Evolutionary conservation across 805 yeast species (phyloP).

Genomic region (Metschnikowia rubicola): DNA sequence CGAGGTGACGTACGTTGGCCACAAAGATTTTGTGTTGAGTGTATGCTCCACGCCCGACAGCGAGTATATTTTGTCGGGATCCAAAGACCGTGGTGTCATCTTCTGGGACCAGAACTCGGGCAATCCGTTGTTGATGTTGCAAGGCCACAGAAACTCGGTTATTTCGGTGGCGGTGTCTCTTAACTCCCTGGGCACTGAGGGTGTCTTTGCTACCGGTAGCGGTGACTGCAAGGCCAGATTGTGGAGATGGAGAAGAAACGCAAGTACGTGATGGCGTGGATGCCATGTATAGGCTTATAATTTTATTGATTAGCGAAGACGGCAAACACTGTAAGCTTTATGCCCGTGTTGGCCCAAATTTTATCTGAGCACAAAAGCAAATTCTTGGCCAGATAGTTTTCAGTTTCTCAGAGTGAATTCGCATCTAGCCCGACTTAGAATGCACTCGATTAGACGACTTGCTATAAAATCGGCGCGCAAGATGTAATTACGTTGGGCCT

Average conservation of each 20-base stretch:
- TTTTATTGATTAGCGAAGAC: no score
- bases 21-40: slow-evolving; percentile 90
- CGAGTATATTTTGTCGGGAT: slow-evolving; percentile 87
- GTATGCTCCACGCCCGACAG: slow-evolving; percentile 94
- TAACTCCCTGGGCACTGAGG: slow-evolving; percentile 65
- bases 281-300: no score
- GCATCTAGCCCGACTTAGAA: neutral
- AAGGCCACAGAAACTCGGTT: slow-evolving; percentile 94
- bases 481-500: no score
- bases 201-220: slow-evolving; percentile 93
- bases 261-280: slow-evolving; percentile 4
- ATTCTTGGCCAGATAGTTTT: no score
- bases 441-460: no score
- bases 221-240: slow-evolving; percentile 98
- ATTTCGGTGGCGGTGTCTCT: slow-evolving; percentile 91
- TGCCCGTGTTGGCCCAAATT: no score
- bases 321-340: no score
- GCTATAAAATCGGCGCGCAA: no score
- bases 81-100: slow-evolving; percentile 94
- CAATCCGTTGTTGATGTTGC: slow-evolving; percentile 90
- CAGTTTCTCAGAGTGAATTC: neutral
- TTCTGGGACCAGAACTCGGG: slow-evolving; percentile 95
- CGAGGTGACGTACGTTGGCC: slow-evolving; percentile 92
- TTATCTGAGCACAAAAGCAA: no score
- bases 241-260: slow-evolving; percentile 76